Conservation (phyloP, 176 grass and related monocot species). For the Raddia distichophylla region DNA sequence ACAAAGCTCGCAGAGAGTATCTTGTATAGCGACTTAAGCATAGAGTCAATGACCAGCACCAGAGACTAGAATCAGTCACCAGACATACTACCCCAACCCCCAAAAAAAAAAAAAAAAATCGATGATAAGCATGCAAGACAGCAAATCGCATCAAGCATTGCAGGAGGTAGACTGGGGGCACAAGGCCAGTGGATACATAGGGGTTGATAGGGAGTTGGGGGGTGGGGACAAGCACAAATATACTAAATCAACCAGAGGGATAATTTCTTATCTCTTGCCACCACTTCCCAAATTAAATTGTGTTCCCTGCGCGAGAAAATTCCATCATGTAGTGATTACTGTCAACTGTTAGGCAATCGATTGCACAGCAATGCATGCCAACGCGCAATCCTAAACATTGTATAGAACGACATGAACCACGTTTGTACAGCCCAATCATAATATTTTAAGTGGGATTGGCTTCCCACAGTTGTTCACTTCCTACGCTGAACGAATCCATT, state of each 20-base stretch:
- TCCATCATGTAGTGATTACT: slow-evolving; percentile 34
- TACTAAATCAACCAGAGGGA: slow-evolving; percentile 8
- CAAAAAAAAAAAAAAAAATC: not conserved
- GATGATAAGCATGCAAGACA: not conserved
- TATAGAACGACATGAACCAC: slow-evolving; percentile 31
- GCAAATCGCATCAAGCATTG: not conserved
- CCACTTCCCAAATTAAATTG: slow-evolving; percentile 30
- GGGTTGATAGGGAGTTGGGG: not conserved
- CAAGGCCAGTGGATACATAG: not conserved
- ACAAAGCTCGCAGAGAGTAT: no score
- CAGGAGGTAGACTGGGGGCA: not conserved
- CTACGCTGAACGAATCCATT: slow-evolving; percentile 69
- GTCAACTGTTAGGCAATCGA: slow-evolving; percentile 22
- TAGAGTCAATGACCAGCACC: no score
- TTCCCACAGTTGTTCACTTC: slow-evolving; percentile 41
- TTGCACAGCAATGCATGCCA: slow-evolving; percentile 37
- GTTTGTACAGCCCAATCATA: slow-evolving; percentile 57
- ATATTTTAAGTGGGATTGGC: slow-evolving; percentile 15
- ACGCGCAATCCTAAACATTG: slow-evolving; percentile 23
- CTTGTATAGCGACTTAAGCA: no score
- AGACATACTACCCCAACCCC: no score
- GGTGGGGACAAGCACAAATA: not conserved
- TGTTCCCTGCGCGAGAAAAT: slow-evolving; percentile 20
- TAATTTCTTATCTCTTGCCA: slow-evolving; percentile 15
- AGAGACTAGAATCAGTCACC: no score